A percentile compares a stretch with the other conserved stretches of the same genome.
Evolutionary conservation across 305 asterid genomes (phyloP).

Genomic region (Stenogyne calaminthoides): DNA sequence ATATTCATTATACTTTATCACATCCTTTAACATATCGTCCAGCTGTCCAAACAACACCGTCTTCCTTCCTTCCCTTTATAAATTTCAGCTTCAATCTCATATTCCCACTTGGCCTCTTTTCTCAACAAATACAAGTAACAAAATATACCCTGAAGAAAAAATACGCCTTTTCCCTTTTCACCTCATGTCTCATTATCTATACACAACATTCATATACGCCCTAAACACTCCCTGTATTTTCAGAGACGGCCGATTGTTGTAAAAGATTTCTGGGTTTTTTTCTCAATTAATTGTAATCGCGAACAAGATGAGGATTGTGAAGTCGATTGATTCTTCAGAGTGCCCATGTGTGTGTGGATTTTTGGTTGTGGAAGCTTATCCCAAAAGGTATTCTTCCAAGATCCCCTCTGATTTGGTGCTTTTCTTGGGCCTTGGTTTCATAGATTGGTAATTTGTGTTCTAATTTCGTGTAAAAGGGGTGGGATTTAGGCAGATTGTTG

Average conservation of each 20-base stretch:
- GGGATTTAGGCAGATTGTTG: slow-evolving; percentile 14
- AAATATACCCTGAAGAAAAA: background rate
- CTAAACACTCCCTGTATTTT: slow-evolving; percentile 3
- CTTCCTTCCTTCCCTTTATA: slow-evolving; percentile 8
- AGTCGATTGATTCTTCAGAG: slow-evolving; percentile 56
- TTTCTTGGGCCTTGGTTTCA: slow-evolving; percentile 84
- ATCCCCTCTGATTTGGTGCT: slow-evolving; percentile 84
- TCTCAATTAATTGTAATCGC: background rate
- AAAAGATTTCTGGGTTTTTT: background rate
- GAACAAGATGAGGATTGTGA: slow-evolving; percentile 49
- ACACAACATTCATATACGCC: slow-evolving; percentile 26
- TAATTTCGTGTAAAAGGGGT: slow-evolving; percentile 12
- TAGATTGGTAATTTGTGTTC: slow-evolving; percentile 67
- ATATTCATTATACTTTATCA: slow-evolving; percentile 36
- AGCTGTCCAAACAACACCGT: background rate
- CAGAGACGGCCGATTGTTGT: slow-evolving; percentile 15
- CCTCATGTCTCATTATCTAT: slow-evolving; percentile 31
- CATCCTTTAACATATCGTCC: background rate
- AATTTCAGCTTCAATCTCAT: slow-evolving; percentile 16
- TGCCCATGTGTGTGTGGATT: slow-evolving; percentile 61
- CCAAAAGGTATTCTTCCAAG: slow-evolving; percentile 90
- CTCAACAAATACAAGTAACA: background rate
- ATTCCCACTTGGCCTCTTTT: slow-evolving; percentile 6
- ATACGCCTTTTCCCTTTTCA: slow-evolving; percentile 33
- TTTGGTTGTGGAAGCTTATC: slow-evolving; percentile 84